Conservation (phyloP, 441 rosid genomes). For the Adansonia rubrostipa region DNA sequence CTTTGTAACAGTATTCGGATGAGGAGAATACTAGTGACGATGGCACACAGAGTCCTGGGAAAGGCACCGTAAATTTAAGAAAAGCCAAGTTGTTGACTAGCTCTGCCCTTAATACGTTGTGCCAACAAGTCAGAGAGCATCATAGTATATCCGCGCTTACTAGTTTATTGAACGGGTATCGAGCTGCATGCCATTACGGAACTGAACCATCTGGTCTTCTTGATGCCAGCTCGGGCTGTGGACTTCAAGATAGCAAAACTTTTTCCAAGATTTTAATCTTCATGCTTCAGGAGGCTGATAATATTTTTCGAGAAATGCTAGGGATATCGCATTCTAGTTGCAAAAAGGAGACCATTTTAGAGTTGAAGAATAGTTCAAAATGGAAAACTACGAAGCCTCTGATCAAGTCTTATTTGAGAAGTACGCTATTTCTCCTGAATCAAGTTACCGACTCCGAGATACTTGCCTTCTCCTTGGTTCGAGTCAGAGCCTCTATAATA, state of each 20-base stretch:
- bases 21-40: constrained; percentile 50
- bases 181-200: constrained; percentile 81
- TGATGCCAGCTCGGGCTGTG: constrained; percentile 24
- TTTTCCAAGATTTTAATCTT: constrained; percentile 62
- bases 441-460: constrained; percentile 72
- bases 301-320: constrained; percentile 57
- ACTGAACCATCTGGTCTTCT: constrained; percentile 50
- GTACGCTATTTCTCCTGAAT: constrained; percentile 69
- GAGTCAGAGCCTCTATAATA: constrained; percentile 60
- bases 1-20: constrained; percentile 51
- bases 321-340: constrained; percentile 61
- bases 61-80: constrained; percentile 36
- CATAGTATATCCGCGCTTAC: constrained; percentile 59
- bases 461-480: constrained; percentile 52
- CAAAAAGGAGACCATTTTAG: constrained; percentile 65
- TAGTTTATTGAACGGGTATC: constrained; percentile 70
- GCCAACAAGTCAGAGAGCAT: constrained; percentile 54
- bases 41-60: constrained; percentile 39
- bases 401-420: constrained; percentile 73
- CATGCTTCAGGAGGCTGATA: constrained; percentile 71
- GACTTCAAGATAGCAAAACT: constrained; percentile 47
- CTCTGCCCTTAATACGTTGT: constrained; percentile 50
- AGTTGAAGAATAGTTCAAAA: constrained; percentile 64
- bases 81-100: constrained; percentile 45
- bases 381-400: constrained; percentile 76